Conservation (phyloP, 2,329 filamentous ascomycete genomes). For the Hirsutella minnesotensis region DNA sequence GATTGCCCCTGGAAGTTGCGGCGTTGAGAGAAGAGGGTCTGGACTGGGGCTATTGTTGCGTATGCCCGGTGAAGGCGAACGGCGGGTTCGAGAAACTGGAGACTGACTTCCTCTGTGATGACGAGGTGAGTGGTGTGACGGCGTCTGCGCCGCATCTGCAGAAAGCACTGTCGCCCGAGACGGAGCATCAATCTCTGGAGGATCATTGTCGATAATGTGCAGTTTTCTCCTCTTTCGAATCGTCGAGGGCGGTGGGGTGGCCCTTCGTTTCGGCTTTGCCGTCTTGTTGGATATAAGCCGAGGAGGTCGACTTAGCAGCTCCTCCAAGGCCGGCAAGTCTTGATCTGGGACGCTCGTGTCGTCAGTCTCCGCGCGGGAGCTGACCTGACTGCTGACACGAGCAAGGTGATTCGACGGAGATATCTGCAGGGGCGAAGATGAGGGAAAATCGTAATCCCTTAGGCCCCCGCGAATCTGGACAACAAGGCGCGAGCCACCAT, state of each 20-base stretch:
- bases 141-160: background rate
- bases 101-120: background rate
- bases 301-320: constrained; percentile 16
- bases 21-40: background rate
- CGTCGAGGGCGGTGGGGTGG: constrained; percentile 13
- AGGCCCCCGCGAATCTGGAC: constrained; percentile 8
- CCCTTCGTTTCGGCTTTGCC: constrained; percentile 10
- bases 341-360: constrained; percentile 23
- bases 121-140: background rate
- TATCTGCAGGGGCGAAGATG: constrained; percentile 17
- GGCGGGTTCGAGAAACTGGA: background rate
- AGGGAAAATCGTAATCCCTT: constrained; percentile 11
- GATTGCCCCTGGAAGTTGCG: background rate
- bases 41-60: no score
- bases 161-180: background rate
- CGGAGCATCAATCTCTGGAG: constrained; percentile 10
- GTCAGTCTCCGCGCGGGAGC: constrained; percentile 23
- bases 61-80: no score
- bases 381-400: constrained; percentile 20
- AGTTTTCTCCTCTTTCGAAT: constrained; percentile 18
- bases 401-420: constrained; percentile 13
- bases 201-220: constrained; percentile 19
- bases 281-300: constrained; percentile 4
- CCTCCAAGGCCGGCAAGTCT: constrained; percentile 24
- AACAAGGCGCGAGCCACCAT: constrained; percentile 19